These are phyloP conservation scores for Eimeria falciformis DNA, from an alignment of 169 alveolate genomes.

Conservation along the genomic window DNA sequence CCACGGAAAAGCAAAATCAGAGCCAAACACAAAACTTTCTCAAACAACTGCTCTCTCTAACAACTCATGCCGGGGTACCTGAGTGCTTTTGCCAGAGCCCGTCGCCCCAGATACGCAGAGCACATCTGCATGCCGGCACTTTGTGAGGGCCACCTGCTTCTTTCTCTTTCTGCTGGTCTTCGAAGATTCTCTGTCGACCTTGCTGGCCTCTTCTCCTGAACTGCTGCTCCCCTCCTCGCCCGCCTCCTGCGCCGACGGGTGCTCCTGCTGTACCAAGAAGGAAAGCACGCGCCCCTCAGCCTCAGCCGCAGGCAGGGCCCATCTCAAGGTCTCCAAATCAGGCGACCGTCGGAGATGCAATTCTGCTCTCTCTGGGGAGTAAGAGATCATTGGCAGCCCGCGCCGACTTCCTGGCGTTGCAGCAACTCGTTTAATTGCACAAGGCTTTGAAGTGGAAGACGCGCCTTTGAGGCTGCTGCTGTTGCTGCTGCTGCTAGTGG, in stretches of 20 bases:
- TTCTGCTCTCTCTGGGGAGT: conserved; percentile 26
- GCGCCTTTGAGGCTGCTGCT: conserved; percentile 2
- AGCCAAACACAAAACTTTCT: not conserved
- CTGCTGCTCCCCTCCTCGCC: conserved; percentile 50
- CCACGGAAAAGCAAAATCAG: not conserved
- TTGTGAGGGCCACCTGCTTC: conserved; percentile 86
- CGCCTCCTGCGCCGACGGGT: conserved; percentile 30
- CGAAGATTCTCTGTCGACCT: not conserved
- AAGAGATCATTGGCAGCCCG: not conserved
- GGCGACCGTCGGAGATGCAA: conserved; percentile 14
- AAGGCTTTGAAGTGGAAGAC: not conserved
- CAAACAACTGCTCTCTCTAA: no score
- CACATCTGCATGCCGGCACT: conserved; percentile 89
- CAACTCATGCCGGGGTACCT: conserved; percentile 29
- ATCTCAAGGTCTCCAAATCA: conserved; percentile 84
- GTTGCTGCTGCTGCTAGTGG: conserved; percentile 49
- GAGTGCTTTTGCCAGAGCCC: conserved; percentile 96
- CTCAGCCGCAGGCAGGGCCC: conserved; percentile 90
- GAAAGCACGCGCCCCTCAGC: conserved; percentile 77
- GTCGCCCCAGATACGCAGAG: conserved; percentile 95
- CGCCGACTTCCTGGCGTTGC: not conserved
- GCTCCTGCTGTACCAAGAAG: conserved; percentile 64
- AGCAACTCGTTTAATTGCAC: not conserved
- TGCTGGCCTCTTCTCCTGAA: not conserved
- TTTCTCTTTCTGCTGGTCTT: not conserved